Evolutionary conservation across 352 stramenopile species (phyloP), one percentile per base, ranked within the genome.

Genomic region (Phytopythium ostracodes): DNA sequence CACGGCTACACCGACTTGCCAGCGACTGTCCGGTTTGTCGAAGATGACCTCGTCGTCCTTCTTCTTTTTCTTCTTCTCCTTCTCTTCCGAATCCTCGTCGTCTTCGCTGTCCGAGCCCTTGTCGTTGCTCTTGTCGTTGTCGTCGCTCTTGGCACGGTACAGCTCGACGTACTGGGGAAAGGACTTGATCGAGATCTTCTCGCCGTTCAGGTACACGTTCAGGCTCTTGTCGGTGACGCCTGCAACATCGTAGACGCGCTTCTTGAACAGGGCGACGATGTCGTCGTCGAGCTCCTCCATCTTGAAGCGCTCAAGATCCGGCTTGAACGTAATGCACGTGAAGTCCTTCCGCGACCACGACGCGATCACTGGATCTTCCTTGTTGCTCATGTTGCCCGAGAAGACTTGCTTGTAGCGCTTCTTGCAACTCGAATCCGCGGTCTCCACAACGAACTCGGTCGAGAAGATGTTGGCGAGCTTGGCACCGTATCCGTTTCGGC

Each of bases 391-490:
- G 70, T 99, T 99, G 62, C 93, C 68, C 42, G 81, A 71, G 67
- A 96, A 95, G 5, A 94, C 81, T 66, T 96, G 87, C 43, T 87
- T 91, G 77, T 99, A 99, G 56, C 92, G 84, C 63, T 98, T 81
- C 20, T 97, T 97, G 29, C 76, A 79, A 29, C 87, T 89, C 1
- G 86, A 76, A 65, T 99, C 98, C 0, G 96, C 84, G 20, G 98
- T 99, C 69, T 99, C 98, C 6, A 99, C 96, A 35, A 96, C 79
- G 70, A 99, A 99, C 68, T 99, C 76, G 14, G 81, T 99, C 18
- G 94, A 99, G 75, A 99, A 99, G 69, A 99, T 99, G 71, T 99
- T 99, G 4, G 98, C 96, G 5, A 99, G 82, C 75, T 99, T 99
- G 1, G 97, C 97, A 42, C 97, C 97, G 65, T 99, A 99, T 20